Percentiles rank a stretch among this genome's conserved stretches.
phyloP scores from a whole-genome alignment of 495 filamentous ascomycete species.

The Cercophora newfieldiana region DNA sequence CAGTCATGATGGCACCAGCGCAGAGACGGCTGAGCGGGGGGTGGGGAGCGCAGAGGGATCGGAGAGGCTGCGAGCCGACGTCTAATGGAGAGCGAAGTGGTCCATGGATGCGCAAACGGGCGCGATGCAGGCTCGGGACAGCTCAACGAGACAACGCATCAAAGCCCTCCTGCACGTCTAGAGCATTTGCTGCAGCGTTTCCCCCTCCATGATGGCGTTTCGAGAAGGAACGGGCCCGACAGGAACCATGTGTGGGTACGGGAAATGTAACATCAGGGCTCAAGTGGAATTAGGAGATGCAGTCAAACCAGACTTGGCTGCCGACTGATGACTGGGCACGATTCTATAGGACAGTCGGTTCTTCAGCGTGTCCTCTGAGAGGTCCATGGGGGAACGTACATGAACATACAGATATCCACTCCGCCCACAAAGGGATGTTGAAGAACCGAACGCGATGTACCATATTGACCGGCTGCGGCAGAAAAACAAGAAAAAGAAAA shows the following conservation, averaged over 20 bases:
- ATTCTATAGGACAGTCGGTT: constrained; percentile 38
- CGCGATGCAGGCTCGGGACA: constrained; percentile 28
- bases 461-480: neutral
- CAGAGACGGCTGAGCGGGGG: neutral
- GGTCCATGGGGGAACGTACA: constrained; percentile 30
- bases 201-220: constrained; percentile 22
- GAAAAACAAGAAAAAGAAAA: neutral
- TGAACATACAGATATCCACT: constrained; percentile 28
- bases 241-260: constrained; percentile 26
- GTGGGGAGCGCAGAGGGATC: constrained; percentile 7
- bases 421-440: constrained; percentile 19
- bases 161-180: constrained; percentile 32
- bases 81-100: constrained; percentile 20
- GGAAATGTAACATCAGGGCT: constrained; percentile 37
- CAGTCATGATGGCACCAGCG: neutral
- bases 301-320: constrained; percentile 37
- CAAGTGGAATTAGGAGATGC: constrained; percentile 31
- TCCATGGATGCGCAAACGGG: constrained; percentile 21
- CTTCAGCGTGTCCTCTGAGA: constrained; percentile 30
- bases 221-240: constrained; percentile 27
- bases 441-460: constrained; percentile 2
- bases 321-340: constrained; percentile 43
- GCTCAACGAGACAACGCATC: constrained; percentile 36
- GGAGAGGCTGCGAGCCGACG: neutral
- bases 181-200: constrained; percentile 23